These are phyloP conservation scores for Candida xyloterini DNA, from an alignment of 805 yeast species.

Conservation along the genomic window DNA sequence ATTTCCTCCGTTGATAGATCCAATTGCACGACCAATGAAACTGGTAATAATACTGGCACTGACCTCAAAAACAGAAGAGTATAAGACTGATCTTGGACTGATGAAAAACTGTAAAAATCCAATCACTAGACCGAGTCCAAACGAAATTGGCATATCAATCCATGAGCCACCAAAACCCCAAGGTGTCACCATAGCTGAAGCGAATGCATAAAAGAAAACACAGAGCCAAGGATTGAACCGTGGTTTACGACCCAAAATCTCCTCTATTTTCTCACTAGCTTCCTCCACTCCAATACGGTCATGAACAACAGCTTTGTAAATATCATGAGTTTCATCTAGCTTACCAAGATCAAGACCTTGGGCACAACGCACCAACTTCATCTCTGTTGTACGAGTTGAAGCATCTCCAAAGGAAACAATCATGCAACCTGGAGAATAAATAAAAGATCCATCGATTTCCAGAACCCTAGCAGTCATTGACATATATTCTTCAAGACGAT, in stretches of 20 bases:
- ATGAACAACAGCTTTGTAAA: conserved; percentile 88
- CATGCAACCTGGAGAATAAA: conserved; percentile 95
- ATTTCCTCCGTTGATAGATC: conserved; percentile 64
- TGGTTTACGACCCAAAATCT: conserved; percentile 56
- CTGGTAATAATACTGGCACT: conserved; percentile 83
- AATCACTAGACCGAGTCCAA: conserved; percentile 75
- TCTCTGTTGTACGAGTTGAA: conserved; percentile 91
- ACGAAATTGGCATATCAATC: conserved; percentile 82
- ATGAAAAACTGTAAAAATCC: conserved; percentile 79
- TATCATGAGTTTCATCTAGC: conserved; percentile 73
- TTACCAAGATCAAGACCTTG: conserved; percentile 88
- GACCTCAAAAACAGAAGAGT: conserved; percentile 92
- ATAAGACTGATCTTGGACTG: conserved; percentile 77
- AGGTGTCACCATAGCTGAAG: conserved; percentile 78
- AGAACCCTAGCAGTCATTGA: conserved; percentile 87
- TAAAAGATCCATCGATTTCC: conserved; percentile 89
- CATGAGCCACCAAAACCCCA: conserved; percentile 88
- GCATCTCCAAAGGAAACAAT: conserved; percentile 91
- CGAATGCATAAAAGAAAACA: conserved; percentile 74
- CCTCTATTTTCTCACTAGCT: conserved; percentile 71
- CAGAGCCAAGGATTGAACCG: conserved; percentile 73
- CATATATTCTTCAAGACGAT: conserved; percentile 90
- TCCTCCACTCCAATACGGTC: conserved; percentile 87
- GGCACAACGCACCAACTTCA: conserved; percentile 79
- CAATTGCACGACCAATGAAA: conserved; percentile 84